Evolutionary conservation across 306 rosid species (phyloP), one percentile per base, ranked within the genome.

Genomic region (Dalbergia oliveri): DNA sequence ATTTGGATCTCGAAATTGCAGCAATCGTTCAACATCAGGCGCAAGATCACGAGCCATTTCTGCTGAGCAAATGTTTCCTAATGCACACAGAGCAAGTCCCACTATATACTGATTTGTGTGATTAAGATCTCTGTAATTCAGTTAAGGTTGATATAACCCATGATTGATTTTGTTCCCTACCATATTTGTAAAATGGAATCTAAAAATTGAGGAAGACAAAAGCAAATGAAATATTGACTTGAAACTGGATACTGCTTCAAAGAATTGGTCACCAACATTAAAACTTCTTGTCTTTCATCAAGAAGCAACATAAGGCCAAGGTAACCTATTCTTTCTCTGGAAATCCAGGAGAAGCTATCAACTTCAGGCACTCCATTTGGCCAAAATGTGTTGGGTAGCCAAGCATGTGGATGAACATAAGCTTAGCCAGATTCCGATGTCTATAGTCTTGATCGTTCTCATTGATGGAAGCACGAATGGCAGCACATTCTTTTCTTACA

Each of bases 31-130:
- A 71, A 94, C 94, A 88, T 94, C 97, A 10, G 97, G 94, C 68
- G 98, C 98, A 85, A 94, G 98, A 90, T 92, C 98, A 90, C 97
- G 97, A 79, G 98, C 97, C 97, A 94, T 95, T 84, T 95, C 99
- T 7, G 99, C 98, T 35, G 99, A 95, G 80, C 98, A 95, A 82
- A 95, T 95, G 88, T 95, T 95, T 79, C 99, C 99, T 74, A 95
- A 81, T 80, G 99, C 99, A 90, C 99, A 95, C 66, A 95, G 98
- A 19, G 99, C 99, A 79, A 95, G 99, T 85, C 99, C 99, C 67
- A 95, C 99, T 79, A 95, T 93, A 82, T 95, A 95, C 91, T 93
- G 99, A 81, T 91, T 95, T 69, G 88, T 59, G 85, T 95, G 99
- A 87, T 95, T 93, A 69, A 95, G 97, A 90, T 95, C 99, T 91